Percentiles rank a stretch among this genome's conserved stretches.
Conservation (phyloP, 1,139 yeast genomes). For the Chernovozyma aurita region DNA sequence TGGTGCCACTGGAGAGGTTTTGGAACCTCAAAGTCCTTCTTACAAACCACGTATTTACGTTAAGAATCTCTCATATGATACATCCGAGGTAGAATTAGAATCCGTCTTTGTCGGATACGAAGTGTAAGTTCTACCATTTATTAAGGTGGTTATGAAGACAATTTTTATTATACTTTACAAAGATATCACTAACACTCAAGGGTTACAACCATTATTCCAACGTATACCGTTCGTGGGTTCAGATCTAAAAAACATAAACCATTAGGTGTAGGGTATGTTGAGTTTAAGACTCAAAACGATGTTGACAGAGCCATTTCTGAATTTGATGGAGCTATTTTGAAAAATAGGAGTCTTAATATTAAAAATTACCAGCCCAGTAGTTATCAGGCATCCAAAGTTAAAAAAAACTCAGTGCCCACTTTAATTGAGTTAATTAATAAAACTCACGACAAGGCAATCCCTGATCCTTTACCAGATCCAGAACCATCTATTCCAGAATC, state of each 20-base stretch:
- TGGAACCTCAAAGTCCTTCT: too few species aligned
- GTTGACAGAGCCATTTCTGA: conserved; percentile 44
- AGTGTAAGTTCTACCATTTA: conserved; percentile 15
- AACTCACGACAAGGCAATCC: too few species aligned
- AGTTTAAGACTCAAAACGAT: conserved; percentile 45
- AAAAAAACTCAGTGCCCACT: neutral
- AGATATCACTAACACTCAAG: conserved; percentile 2
- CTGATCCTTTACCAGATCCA: neutral
- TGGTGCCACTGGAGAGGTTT: too few species aligned
- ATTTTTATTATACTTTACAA: conserved; percentile 7
- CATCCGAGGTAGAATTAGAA: conserved; percentile 42
- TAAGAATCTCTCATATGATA: conserved; percentile 37
- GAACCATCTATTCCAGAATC: neutral
- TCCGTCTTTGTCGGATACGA: conserved; percentile 24
- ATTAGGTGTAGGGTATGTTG: conserved; percentile 65
- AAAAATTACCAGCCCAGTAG: conserved; percentile 32
- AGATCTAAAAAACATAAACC: conserved; percentile 39
- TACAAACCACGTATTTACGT: conserved; percentile 26
- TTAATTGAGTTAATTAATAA: neutral
- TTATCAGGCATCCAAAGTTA: conserved; percentile 4
- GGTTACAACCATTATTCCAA: conserved; percentile 39
- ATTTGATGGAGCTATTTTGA: conserved; percentile 37
- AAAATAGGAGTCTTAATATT: conserved; percentile 24
- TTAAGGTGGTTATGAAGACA: too few species aligned
- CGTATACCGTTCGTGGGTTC: conserved; percentile 47